Percentiles rank a stretch among this genome's conserved stretches.
phyloP scores from a whole-genome alignment of 345 rosid genomes.

The Lagerstroemia speciosa region DNA sequence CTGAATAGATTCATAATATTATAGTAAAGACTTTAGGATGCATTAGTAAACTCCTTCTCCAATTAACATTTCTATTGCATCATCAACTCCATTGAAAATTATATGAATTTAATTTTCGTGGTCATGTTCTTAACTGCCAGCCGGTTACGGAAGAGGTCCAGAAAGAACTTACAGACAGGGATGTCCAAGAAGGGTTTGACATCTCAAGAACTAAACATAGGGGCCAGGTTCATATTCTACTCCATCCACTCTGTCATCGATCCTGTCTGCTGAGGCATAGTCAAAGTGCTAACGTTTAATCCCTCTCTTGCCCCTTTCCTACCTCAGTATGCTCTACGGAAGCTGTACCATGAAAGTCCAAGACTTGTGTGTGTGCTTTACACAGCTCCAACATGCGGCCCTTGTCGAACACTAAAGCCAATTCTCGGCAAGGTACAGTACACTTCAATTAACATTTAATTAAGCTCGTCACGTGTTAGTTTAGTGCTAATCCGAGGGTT shows the following conservation, averaged over 20 bases:
- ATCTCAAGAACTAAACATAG: constrained; percentile 62
- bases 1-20: not conserved
- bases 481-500: not conserved
- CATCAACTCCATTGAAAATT: not conserved
- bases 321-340: constrained; percentile 79
- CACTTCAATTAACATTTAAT: not conserved
- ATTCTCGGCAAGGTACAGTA: constrained; percentile 73
- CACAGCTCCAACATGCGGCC: constrained; percentile 95
- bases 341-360: constrained; percentile 89
- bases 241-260: not conserved
- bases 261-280: not conserved
- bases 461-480: not conserved
- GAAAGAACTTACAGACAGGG: constrained; percentile 80
- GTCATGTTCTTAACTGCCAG: constrained; percentile 28
- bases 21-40: not conserved
- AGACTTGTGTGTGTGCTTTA: constrained; percentile 77
- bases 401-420: constrained; percentile 94
- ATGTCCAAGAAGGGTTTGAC: constrained; percentile 80
- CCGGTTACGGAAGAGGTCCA: constrained; percentile 77
- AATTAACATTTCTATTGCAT: not conserved
- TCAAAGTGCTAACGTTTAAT: constrained; percentile 6
- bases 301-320: constrained; percentile 6
- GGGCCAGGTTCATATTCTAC: constrained; percentile 63
- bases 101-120: not conserved
- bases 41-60: not conserved